Conservation (phyloP, 2,329 filamentous ascomycete species). For the Exophiala viscosa region DNA sequence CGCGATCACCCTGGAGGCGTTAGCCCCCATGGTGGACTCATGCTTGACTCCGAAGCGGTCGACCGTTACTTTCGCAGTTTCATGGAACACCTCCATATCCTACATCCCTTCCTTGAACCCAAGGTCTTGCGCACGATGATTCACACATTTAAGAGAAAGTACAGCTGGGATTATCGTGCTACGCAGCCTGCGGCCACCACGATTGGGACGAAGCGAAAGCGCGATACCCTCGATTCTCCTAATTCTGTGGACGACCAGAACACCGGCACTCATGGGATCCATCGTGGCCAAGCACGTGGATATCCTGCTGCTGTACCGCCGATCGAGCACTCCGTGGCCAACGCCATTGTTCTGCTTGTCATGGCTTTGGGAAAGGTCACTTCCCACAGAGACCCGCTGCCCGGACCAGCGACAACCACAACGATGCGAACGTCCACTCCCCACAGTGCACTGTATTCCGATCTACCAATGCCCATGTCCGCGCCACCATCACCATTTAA, state of each 20-base stretch:
- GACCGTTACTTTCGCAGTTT: slow-evolving; percentile 53
- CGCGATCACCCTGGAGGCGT: slow-evolving; percentile 47
- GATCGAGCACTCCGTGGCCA: slow-evolving; percentile 63
- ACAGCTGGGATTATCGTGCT: slow-evolving; percentile 37
- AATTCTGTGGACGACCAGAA: slow-evolving; percentile 18
- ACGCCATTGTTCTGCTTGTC: slow-evolving; percentile 76
- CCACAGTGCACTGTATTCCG: slow-evolving; percentile 26
- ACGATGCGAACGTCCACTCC: slow-evolving; percentile 31
- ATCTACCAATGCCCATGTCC: slow-evolving; percentile 27
- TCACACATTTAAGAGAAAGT: slow-evolving; percentile 47
- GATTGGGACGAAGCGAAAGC: slow-evolving; percentile 27
- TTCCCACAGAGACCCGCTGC: slow-evolving; percentile 48
- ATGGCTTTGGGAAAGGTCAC: slow-evolving; percentile 86
- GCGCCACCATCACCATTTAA: slow-evolving; percentile 25
- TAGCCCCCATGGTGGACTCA: slow-evolving; percentile 48
- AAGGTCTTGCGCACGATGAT: slow-evolving; percentile 51
- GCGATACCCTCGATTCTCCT: slow-evolving; percentile 24
- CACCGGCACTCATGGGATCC: not conserved
- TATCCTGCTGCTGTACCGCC: slow-evolving; percentile 7
- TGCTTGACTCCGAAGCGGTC: slow-evolving; percentile 52
- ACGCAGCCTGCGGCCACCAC: slow-evolving; percentile 9
- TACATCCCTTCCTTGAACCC: slow-evolving; percentile 63
- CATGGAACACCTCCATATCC: slow-evolving; percentile 56
- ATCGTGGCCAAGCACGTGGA: slow-evolving; percentile 26
- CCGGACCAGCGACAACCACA: slow-evolving; percentile 41